These are phyloP conservation scores for Phaeomoniella chlamydospora DNA, from an alignment of 2,329 filamentous ascomycete species.

Conservation along the genomic window DNA sequence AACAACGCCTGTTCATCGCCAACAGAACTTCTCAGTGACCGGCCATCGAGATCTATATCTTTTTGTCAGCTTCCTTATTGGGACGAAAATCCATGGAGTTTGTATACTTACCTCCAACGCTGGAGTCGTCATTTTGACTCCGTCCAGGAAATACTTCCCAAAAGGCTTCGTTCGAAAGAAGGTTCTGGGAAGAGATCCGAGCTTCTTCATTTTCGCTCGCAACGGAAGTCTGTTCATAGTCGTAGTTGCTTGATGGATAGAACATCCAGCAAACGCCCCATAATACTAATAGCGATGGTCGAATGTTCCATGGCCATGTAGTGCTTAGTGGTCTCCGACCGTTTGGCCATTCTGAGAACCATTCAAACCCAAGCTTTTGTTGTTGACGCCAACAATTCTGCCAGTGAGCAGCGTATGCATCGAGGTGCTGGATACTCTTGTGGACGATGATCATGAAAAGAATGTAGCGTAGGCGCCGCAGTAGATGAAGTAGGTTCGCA, in stretches of 20 bases:
- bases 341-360: constrained; percentile 24
- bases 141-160: neutral
- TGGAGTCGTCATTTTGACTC: neutral
- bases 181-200: neutral
- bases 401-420: constrained; percentile 2
- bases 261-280: constrained; percentile 29
- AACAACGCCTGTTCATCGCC: too few species aligned
- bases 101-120: neutral
- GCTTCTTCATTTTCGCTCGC: neutral
- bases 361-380: constrained; percentile 2
- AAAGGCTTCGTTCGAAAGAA: neutral
- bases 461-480: constrained; percentile 2
- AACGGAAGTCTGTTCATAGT: neutral
- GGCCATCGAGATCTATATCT: neutral
- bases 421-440: constrained; percentile 1
- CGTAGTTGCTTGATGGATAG: constrained; percentile 4
- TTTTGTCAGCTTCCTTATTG: neutral
- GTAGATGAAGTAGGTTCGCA: constrained; percentile 3
- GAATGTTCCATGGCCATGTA: constrained; percentile 29
- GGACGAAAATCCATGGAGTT: neutral
- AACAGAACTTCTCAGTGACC: too few species aligned
- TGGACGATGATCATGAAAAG: constrained; percentile 1
- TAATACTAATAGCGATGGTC: constrained; percentile 25
- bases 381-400: constrained; percentile 1
- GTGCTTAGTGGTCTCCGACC: constrained; percentile 23